These are phyloP conservation scores for Elsinoe batatas DNA, from an alignment of 2,329 filamentous ascomycete species.

Conservation along the genomic window DNA sequence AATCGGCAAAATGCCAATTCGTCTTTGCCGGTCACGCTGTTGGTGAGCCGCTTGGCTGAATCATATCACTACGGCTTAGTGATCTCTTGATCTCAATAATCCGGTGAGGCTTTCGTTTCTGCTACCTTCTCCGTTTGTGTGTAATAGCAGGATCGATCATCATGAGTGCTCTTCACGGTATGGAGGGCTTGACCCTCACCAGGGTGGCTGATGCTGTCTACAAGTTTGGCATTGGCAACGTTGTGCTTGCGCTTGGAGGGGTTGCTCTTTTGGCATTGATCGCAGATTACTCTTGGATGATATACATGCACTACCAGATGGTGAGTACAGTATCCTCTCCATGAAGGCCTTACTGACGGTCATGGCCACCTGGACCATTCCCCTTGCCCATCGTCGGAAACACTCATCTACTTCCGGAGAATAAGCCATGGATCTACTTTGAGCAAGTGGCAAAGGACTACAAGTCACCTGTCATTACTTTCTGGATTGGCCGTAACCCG, in stretches of 20 bases:
- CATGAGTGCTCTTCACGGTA: slow-evolving; percentile 12
- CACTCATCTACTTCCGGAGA: slow-evolving; percentile 27
- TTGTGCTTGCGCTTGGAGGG: slow-evolving; percentile 21
- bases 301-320: slow-evolving; percentile 18
- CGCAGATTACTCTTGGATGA: slow-evolving; percentile 20
- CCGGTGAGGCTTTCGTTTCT: not conserved
- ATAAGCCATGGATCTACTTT: slow-evolving; percentile 34
- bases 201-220: slow-evolving; percentile 26
- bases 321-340: slow-evolving; percentile 6
- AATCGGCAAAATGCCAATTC: slow-evolving; percentile 2
- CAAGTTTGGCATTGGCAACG: slow-evolving; percentile 22
- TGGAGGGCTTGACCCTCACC: slow-evolving; percentile 24
- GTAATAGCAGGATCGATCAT: not conserved
- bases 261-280: slow-evolving; percentile 19
- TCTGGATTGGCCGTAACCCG: slow-evolving; percentile 39
- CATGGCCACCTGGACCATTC: slow-evolving; percentile 36
- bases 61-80: not conserved
- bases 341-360: not conserved
- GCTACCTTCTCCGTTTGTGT: not conserved
- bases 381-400: slow-evolving; percentile 39
- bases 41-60: slow-evolving; percentile 1
- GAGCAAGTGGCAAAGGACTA: slow-evolving; percentile 35
- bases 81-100: not conserved
- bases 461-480: slow-evolving; percentile 37
- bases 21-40: not conserved